These are phyloP conservation scores for Clitopilus hobsonii DNA, from an alignment of 768 basidiomycete species.

Conservation along the genomic window DNA sequence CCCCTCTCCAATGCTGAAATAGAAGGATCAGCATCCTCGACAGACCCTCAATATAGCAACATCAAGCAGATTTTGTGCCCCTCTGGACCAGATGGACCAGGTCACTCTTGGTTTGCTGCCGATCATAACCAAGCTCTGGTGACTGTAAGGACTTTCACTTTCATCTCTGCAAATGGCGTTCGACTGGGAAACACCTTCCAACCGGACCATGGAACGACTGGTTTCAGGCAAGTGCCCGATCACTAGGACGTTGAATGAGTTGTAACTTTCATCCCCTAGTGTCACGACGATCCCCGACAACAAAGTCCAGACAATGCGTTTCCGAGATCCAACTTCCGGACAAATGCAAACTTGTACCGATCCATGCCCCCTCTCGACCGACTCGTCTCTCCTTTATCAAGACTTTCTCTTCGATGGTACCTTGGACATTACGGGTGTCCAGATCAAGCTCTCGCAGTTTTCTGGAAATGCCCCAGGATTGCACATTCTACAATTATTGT, in stretches of 20 bases:
- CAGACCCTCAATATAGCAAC: conserved; percentile 53
- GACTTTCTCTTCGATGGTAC: conserved; percentile 80
- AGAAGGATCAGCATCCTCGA: conserved; percentile 57
- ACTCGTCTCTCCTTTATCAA: conserved; percentile 78
- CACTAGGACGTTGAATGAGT: conserved; percentile 2
- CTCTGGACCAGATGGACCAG: conserved; percentile 70
- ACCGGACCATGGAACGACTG: conserved; percentile 75
- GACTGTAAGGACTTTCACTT: conserved; percentile 71
- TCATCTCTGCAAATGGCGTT: conserved; percentile 71
- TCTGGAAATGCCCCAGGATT: conserved; percentile 75
- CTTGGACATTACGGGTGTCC: conserved; percentile 79
- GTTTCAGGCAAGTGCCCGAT: conserved; percentile 63
- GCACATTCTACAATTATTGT: conserved; percentile 88
- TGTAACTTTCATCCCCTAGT: conserved; percentile 33
- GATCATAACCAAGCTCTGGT: conserved; percentile 70
- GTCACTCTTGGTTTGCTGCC: conserved; percentile 80
- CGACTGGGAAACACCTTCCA: conserved; percentile 91
- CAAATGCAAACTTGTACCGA: conserved; percentile 73
- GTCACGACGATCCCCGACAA: conserved; percentile 90
- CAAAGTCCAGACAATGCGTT: conserved; percentile 68
- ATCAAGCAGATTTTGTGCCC: conserved; percentile 82
- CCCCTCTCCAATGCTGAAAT: conserved; percentile 58
- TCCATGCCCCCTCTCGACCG: conserved; percentile 75
- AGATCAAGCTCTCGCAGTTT: conserved; percentile 77
- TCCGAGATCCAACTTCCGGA: conserved; percentile 70